Evolutionary conservation across 2,329 filamentous ascomycete genomes (phyloP), one percentile per base, ranked within the genome.

Genomic region (Daldinia sp.): DNA sequence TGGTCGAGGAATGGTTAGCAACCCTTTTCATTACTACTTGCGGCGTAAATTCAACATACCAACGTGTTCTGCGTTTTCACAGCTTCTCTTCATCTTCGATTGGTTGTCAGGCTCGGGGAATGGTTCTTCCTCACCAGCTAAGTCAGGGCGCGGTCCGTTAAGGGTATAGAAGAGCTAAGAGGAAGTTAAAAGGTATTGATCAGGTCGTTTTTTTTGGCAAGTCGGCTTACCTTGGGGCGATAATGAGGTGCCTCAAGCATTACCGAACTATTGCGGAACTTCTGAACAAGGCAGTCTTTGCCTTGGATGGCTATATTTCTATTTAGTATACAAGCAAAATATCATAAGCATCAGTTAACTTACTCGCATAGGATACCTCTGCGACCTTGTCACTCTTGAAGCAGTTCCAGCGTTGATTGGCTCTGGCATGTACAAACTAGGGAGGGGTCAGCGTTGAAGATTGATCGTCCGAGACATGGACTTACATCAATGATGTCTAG

Each of bases 181-280:
- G 9, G 17, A 7, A 25, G 63, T 76, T 17, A 74, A 70, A n/a
- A n/a, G n/a, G 27, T 25, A 48, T 41, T 13, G 48, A 9, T 11
- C 17, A 47, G 23, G 13, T 5, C n/a, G 10, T 0, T 50, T 15
- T 8, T 15, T 15, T 70, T 30, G 49, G 1, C 1, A 25, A 4
- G 15, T 4, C 6, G 4, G 62, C 74, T 69, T 76, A 93, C 90
- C 83, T 96, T 96, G 0, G 95, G 95, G 0, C 93, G 89, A 72
- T 93, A 96, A 53, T 90, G 88, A 0, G 87, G 82, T 9, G 88
- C 86, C 77, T 98, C 94, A 0, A 94, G 82, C 93, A 98, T 97
- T 27, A 99, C 93, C 0, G 93, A 94, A 35, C 93, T 97, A 80
- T 99, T 99, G 32, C 95, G 89, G 74, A 99, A 99, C 75, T 98